phyloP scores from a whole-genome alignment of 495 filamentous ascomycete genomes.

The Amniculicola lignicola region DNA sequence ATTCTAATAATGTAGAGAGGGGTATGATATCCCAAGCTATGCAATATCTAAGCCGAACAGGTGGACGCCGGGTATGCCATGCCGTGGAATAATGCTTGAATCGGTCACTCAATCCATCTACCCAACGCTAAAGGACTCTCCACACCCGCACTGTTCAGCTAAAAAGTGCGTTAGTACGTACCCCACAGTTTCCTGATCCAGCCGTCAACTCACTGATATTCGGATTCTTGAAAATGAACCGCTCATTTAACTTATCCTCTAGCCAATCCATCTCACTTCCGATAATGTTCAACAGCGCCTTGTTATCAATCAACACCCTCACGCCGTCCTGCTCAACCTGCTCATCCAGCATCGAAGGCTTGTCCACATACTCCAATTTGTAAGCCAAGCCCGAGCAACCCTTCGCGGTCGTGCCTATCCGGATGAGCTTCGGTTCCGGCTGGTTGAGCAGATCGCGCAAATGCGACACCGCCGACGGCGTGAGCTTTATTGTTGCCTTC shows the following conservation, averaged over 20 bases:
- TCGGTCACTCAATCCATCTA: constrained; percentile 14
- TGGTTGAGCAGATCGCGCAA: constrained; percentile 70
- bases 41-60: constrained; percentile 12
- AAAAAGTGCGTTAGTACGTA: constrained; percentile 21
- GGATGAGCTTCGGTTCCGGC: constrained; percentile 85
- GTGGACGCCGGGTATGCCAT: constrained; percentile 27
- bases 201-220: constrained; percentile 86
- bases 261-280: constrained; percentile 99
- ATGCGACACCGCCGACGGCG: constrained; percentile 70
- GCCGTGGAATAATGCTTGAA: constrained; percentile 12
- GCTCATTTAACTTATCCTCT: constrained; percentile 83
- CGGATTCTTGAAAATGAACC: constrained; percentile 93
- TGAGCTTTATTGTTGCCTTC: constrained; percentile 88
- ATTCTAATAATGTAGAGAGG: constrained; percentile 30
- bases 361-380: constrained; percentile 91
- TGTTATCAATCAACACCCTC: constrained; percentile 92
- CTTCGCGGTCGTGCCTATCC: constrained; percentile 88
- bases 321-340: constrained; percentile 93
- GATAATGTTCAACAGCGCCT: constrained; percentile 95
- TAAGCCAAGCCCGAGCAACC: constrained; percentile 98
- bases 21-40: too few species aligned
- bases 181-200: background rate
- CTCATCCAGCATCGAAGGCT: constrained; percentile 83
- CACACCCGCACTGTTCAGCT: constrained; percentile 98
- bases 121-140: constrained; percentile 92